Conservation (phyloP, 495 filamentous ascomycete genomes). For the Penicillium daleae region DNA sequence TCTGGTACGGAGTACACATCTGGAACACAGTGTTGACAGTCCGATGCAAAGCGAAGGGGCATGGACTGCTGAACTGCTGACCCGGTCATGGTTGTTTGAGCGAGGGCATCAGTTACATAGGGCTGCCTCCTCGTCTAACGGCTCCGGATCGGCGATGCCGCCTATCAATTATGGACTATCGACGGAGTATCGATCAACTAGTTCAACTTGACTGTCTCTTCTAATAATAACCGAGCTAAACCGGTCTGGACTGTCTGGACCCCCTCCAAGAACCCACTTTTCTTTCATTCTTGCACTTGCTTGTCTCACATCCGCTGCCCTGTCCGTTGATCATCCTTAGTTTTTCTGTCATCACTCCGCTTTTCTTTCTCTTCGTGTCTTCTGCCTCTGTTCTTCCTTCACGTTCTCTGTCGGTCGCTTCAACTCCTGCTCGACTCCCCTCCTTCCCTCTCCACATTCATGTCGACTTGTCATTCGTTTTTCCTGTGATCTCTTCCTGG, state of each 20-base stretch:
- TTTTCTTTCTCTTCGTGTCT: slow-evolving; percentile 20
- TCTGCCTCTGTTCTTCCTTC: slow-evolving; percentile 4
- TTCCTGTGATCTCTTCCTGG: slow-evolving; percentile 5
- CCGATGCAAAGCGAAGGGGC: too few species aligned
- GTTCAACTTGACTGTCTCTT: too few species aligned
- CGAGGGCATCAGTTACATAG: not conserved
- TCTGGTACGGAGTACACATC: not conserved
- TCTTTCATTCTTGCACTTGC: slow-evolving; percentile 21
- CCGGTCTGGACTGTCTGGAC: slow-evolving; percentile 12
- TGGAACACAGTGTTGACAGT: not conserved
- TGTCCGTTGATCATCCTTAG: slow-evolving; percentile 15
- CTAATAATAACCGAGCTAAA: slow-evolving; percentile 17
- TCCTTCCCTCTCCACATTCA: slow-evolving; percentile 14
- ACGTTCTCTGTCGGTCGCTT: not conserved
- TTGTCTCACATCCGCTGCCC: slow-evolving; percentile 28
- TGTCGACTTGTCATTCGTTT: slow-evolving; percentile 28
- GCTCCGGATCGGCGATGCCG: not conserved
- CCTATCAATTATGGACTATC: not conserved
- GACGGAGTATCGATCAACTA: slow-evolving; percentile 7
- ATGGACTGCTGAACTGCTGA: not conserved
- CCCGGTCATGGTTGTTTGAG: not conserved
- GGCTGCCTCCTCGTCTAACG: not conserved
- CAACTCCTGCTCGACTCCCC: not conserved
- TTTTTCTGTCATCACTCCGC: slow-evolving; percentile 22
- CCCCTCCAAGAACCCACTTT: slow-evolving; percentile 25